Conservation (phyloP, 129 eudicot species). For the Centella asiatica region DNA sequence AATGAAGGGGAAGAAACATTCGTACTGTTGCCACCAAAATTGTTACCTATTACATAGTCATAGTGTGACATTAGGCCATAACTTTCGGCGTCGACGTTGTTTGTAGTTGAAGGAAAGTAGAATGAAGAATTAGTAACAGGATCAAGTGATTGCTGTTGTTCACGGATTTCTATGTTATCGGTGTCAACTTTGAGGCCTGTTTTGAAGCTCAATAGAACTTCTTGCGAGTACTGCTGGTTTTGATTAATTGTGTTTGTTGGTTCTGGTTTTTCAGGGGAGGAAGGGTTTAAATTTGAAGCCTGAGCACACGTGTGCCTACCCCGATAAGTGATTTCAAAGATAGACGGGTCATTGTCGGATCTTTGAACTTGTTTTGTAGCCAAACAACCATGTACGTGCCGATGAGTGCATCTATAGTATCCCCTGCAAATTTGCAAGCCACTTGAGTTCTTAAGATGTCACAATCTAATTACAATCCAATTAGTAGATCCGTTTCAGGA, state of each 20-base stretch:
- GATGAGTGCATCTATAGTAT: conserved; percentile 59
- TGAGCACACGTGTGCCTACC: conserved; percentile 68
- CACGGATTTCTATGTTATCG: conserved; percentile 10
- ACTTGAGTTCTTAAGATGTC: background rate
- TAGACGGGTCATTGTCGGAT: conserved; percentile 40
- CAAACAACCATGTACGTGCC: conserved; percentile 51
- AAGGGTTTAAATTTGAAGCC: background rate
- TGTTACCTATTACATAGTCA: conserved; percentile 6
- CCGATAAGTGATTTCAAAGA: conserved; percentile 49
- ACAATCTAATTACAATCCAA: too few relatives aligned
- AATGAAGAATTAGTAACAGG: conserved; percentile 1
- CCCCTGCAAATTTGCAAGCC: conserved; percentile 38
- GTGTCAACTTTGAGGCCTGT: conserved; percentile 16
- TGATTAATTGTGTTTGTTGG: background rate
- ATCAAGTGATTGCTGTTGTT: background rate
- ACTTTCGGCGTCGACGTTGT: background rate
- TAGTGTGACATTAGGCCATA: conserved; percentile 1
- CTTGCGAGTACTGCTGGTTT: conserved; percentile 15
- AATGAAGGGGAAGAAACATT: conserved; percentile 22
- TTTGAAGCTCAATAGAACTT: conserved; percentile 23
- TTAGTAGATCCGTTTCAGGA: too few relatives aligned
- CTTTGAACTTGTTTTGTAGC: conserved; percentile 76
- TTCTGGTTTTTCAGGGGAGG: background rate
- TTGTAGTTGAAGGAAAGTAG: conserved; percentile 29
- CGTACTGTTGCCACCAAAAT: conserved; percentile 6